Base-by-base conservation (phyloP, 768 basidiomycete species). In the Naganishia onofrii region DNA sequence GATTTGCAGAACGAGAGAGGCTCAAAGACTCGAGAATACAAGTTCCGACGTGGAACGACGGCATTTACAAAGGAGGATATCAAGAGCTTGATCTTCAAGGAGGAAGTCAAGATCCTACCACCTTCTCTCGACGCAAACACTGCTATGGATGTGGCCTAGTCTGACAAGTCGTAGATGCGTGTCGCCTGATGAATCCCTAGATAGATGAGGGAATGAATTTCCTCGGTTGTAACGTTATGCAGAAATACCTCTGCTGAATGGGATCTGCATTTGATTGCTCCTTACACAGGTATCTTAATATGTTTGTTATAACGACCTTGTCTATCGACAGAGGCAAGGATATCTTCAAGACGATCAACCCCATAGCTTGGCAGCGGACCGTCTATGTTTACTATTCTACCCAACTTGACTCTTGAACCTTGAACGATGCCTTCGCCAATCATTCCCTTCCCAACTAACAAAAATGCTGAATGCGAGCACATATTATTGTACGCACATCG, bases 11-110 rank as follows among this genome's bases (percentile, higher is more conserved):
- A 82, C 72, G 80, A 82, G 65, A 73, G 81, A 69, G 77, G 78
- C 23, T 58, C 73, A 36, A 82, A 82, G 70, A 75, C 79, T 6
- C 74, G 79, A 31, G 76, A 79, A 66, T 82, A 82, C 76, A 81
- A 81, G 70, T 97, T 95, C 85, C 85, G 88, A 70, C 82, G 88
- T 60, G 93, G 93, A 5, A 93, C 93, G 29, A 97, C 93, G 0
- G 91, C 90, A 6, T 91, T 88, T 87, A 91, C 90, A 82, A 88
- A 85, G 71, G 91, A 96, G 83, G 84, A 83, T 38, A 84, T 97
- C 60, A 84, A 89, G 72, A 86, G 82, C 67, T 82, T 95, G 70
- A 82, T 97, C 60, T 85, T 90, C 23, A 85, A 82, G 32, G 93
- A 95, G 82, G 86, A 88, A 70, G 78, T 89, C 29, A 88, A 75